Percentiles rank a stretch among this genome's conserved stretches.
Conservation (phyloP, 2,329 filamentous ascomycete species). For the Ceratocystis cubensis region DNA sequence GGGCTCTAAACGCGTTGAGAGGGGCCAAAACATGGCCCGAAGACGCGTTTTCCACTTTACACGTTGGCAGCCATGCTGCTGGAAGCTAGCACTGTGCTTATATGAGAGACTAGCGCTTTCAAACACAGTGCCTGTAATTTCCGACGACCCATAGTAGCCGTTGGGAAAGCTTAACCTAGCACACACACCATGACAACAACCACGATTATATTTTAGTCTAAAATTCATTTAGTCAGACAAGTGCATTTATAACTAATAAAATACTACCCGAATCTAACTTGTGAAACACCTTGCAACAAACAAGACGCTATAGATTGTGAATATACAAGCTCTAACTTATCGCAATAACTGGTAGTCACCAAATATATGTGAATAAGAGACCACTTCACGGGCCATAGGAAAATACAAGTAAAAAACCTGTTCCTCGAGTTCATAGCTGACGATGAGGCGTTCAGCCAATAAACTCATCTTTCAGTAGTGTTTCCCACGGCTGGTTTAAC, state of each 20-base stretch:
- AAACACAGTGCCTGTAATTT: neutral
- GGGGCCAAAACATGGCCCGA: constrained; percentile 16
- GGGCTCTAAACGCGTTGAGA: constrained; percentile 11
- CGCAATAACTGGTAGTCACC: neutral
- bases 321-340: neutral
- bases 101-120: neutral
- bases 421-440: neutral
- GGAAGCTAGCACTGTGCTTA: neutral
- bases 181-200: too few relatives aligned
- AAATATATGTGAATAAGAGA: neutral
- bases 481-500: constrained; percentile 56
- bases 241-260: neutral
- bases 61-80: neutral
- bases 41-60: constrained; percentile 17
- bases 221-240: neutral
- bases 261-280: too few relatives aligned
- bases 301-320: neutral
- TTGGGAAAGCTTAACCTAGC: too few relatives aligned
- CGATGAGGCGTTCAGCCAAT: constrained; percentile 39
- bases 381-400: neutral
- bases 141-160: too few relatives aligned
- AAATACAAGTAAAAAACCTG: neutral
- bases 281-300: neutral
- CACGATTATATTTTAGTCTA: too few relatives aligned
- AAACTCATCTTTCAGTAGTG: constrained; percentile 53